Conservation (phyloP, 495 filamentous ascomycete species). For the Xylaria cubensis region DNA sequence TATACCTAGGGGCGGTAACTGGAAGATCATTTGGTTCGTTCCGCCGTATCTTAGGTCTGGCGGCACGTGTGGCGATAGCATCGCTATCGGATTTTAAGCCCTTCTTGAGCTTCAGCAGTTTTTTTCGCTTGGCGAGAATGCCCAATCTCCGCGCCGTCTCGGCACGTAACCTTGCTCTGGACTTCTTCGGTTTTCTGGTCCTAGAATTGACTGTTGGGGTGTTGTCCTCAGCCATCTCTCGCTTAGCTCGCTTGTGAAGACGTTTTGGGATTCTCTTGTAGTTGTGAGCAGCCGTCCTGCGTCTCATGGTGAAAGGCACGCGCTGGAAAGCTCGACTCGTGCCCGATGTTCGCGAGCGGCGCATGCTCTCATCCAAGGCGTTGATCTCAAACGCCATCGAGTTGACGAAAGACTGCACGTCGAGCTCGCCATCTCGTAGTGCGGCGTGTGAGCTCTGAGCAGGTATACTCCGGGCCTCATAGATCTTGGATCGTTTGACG, state of each 20-base stretch:
- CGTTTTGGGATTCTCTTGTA: constrained; percentile 86
- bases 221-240: constrained; percentile 91
- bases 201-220: constrained; percentile 80
- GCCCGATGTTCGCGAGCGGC: constrained; percentile 68
- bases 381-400: constrained; percentile 88
- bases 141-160: constrained; percentile 80
- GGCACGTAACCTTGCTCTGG: constrained; percentile 73
- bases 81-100: constrained; percentile 35
- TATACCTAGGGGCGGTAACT: constrained; percentile 71
- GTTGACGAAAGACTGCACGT: constrained; percentile 80
- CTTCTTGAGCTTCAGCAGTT: constrained; percentile 59
- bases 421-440: constrained; percentile 77
- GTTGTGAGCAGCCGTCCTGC: constrained; percentile 94
- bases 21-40: constrained; percentile 71
- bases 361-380: constrained; percentile 80
- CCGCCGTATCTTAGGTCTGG: constrained; percentile 72
- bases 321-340: constrained; percentile 84
- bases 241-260: constrained; percentile 70
- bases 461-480: constrained; percentile 74
- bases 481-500: constrained; percentile 65
- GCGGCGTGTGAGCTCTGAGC: constrained; percentile 73
- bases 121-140: constrained; percentile 65
- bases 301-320: constrained; percentile 81
- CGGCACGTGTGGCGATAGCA: constrained; percentile 48
- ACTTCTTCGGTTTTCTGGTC: constrained; percentile 71